phyloP scores from a whole-genome alignment of 2,329 filamentous ascomycete genomes.

The Aureobasidium uvarum region DNA sequence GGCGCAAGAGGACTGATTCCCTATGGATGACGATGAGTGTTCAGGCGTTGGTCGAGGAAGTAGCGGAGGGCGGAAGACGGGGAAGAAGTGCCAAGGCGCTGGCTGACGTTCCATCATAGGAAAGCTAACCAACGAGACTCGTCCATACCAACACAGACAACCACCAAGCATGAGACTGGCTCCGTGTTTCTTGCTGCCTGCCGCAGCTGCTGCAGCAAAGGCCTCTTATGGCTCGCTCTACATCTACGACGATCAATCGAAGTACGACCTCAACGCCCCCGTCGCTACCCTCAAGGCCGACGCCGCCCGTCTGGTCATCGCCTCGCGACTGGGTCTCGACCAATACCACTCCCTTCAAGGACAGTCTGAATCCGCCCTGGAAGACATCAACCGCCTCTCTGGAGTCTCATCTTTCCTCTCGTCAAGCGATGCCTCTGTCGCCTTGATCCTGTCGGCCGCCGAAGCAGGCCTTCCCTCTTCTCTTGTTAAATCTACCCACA shows the following conservation, averaged over 20 bases:
- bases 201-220: conserved; percentile 39
- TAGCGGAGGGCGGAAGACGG: background rate
- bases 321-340: conserved; percentile 52
- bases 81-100: background rate
- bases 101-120: conserved; percentile 21
- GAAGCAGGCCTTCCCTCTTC: background rate
- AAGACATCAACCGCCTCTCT: conserved; percentile 50
- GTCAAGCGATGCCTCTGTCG: conserved; percentile 28
- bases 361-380: conserved; percentile 43
- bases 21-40: background rate
- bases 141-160: background rate
- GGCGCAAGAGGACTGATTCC: background rate
- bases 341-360: conserved; percentile 48
- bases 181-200: conserved; percentile 42
- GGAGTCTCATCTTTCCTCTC: conserved; percentile 44
- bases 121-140: background rate
- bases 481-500: background rate
- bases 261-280: conserved; percentile 40
- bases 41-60: background rate
- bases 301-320: conserved; percentile 51
- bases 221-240: conserved; percentile 40
- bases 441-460: conserved; percentile 31
- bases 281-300: conserved; percentile 46
- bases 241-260: conserved; percentile 38
- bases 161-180: conserved; percentile 48